These are phyloP conservation scores for Fusarium tricinctum DNA, from an alignment of 2,329 filamentous ascomycete species.

Conservation along the genomic window DNA sequence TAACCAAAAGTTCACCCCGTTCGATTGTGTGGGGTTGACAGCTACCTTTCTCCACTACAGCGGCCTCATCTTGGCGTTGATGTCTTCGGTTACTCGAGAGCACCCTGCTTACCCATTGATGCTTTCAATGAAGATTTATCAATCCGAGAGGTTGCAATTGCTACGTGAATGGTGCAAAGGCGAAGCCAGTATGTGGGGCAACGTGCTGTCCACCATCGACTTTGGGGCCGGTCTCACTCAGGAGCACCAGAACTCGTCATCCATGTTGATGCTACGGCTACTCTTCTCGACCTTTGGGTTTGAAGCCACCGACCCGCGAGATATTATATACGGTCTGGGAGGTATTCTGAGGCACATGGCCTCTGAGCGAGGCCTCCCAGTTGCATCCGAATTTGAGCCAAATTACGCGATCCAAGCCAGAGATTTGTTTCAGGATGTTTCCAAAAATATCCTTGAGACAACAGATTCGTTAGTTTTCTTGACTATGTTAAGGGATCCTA, in stretches of 20 bases:
- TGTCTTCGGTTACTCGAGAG: not conserved
- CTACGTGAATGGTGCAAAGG: conserved; percentile 23
- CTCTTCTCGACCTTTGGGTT: not conserved
- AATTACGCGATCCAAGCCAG: not conserved
- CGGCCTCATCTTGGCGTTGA: not conserved
- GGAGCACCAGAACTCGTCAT: fast-evolving
- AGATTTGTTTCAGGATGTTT: not conserved
- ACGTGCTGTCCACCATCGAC: not conserved
- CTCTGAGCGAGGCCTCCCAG: fast-evolving
- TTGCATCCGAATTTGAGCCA: not conserved
- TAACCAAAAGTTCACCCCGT: not conserved
- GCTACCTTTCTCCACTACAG: conserved; percentile 12
- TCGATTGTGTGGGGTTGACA: conserved; percentile 5
- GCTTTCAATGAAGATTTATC: not conserved
- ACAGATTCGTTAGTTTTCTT: conserved; percentile 7
- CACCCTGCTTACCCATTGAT: not conserved
- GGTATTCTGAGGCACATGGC: conserved; percentile 20
- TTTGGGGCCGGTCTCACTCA: not conserved
- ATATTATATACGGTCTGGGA: not conserved
- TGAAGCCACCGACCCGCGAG: not conserved
- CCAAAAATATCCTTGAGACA: not conserved
- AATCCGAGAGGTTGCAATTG: not conserved
- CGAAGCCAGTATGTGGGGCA: not conserved
- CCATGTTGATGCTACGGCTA: not conserved
- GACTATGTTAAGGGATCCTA: not conserved